Evolutionary conservation across 768 basidiomycete species (phyloP), one percentile per base, ranked within the genome.

Genomic region (Pleurotus cornucopiae): DNA sequence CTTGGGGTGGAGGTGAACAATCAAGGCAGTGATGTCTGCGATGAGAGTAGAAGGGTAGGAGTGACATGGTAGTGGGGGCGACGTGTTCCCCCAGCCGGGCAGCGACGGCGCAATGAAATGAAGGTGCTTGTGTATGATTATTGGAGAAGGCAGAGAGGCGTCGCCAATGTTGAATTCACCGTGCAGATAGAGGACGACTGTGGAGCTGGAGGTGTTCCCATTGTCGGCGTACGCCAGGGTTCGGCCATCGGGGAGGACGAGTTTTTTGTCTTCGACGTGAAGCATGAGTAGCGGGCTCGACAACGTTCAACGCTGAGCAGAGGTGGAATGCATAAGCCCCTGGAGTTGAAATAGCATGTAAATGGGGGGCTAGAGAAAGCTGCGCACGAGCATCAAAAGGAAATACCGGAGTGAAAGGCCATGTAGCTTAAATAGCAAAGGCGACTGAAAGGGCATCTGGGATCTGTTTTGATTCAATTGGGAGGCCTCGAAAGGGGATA

Each of bases 81-180:
- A 79, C 4, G 83, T 77, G 45, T 71, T 71, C 2, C 83, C 83
- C 82, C 83, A 84, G 1, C 81, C 83, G 18, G 81, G 78, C 30
- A 85, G 76, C 7, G 83, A 79, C 2, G 82, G 82, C 9, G 76
- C 71, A 40, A 85, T 63, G 49, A 69, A 68, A 61, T 80, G 82
- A 3, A 79, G 65, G 44, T 73, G 62, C 59, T 71, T 76, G 13
- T 75, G 69, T 7, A 69, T 34, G 55, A 81, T 61, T 25, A 66
- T 60, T 12, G 64, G 69, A 2, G 75, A 70, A 6, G 69, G 61
- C 1, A 57, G 60, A 30, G 69, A 65, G 4, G 76, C 75, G 26
- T 73, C 69, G 4, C 82, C 83, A n/a, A 83, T 61, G 38, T 72
- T 66, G 63, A 85, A 82, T 4, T 70, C 69, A n/a, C 81, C 82